phyloP scores from a whole-genome alignment of 352 stramenopile species.

The Globisporangium camurandrum region DNA sequence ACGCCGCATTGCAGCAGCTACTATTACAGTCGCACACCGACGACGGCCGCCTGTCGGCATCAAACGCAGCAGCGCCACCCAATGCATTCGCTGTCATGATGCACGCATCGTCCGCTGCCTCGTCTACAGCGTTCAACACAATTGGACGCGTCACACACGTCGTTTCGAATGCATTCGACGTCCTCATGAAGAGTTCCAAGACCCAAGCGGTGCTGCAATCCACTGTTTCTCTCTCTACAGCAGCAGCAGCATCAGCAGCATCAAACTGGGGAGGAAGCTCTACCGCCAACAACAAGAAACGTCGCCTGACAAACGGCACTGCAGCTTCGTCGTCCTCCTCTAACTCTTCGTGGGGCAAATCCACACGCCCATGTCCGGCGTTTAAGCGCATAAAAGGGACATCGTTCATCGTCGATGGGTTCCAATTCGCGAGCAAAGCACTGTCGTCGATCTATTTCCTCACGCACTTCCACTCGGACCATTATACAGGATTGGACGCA shows the following conservation, averaged over 20 bases:
- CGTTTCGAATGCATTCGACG: constrained; percentile 65
- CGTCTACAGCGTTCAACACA: constrained; percentile 1
- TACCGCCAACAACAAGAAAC: constrained; percentile 21
- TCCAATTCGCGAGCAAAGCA: constrained; percentile 66
- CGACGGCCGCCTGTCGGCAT: too few relatives aligned
- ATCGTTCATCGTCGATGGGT: constrained; percentile 85
- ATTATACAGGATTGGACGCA: constrained; percentile 91
- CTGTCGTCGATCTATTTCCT: constrained; percentile 92
- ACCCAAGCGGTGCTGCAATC: constrained; percentile 30
- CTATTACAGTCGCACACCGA: background rate
- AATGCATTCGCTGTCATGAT: constrained; percentile 64
- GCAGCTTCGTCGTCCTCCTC: constrained; percentile 10
- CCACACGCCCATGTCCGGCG: constrained; percentile 32
- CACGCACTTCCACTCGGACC: constrained; percentile 97
- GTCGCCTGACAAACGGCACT: background rate
- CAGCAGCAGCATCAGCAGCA: background rate
- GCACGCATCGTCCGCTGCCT: constrained; percentile 17
- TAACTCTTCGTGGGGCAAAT: constrained; percentile 2
- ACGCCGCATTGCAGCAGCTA: background rate
- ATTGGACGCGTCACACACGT: constrained; percentile 11
- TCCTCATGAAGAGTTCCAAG: constrained; percentile 76
- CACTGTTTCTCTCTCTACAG: background rate
- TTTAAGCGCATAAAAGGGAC: constrained; percentile 79
- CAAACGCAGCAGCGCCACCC: too few relatives aligned
- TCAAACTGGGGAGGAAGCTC: too few relatives aligned